phyloP scores from a whole-genome alignment of 768 basidiomycete genomes.

The Leccinellum rugosiceps region DNA sequence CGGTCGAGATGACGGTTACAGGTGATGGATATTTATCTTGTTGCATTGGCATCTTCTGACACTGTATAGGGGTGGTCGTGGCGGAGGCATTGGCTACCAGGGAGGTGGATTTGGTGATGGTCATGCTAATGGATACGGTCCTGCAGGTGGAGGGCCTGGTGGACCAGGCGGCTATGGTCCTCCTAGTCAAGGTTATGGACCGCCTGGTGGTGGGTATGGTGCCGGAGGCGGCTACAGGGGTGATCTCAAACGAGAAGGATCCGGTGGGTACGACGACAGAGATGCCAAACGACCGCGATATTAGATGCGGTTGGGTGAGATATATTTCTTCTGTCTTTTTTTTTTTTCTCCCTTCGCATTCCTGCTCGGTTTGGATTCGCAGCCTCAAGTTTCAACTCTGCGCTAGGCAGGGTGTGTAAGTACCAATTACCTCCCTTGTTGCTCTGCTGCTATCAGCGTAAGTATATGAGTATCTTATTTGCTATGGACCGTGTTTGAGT shows the following conservation, averaged over 20 bases:
- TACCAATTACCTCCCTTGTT: constrained; percentile 28
- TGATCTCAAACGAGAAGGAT: constrained; percentile 72
- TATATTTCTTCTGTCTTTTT: constrained; percentile 25
- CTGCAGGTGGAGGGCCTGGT: constrained; percentile 40
- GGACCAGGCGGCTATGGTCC: constrained; percentile 45
- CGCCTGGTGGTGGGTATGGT: constrained; percentile 44
- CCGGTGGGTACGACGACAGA: constrained; percentile 79
- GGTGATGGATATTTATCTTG: constrained; percentile 33
- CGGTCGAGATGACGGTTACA: constrained; percentile 45
- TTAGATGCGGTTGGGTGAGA: constrained; percentile 46
- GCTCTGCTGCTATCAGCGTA: constrained; percentile 29
- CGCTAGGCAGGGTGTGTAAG: constrained; percentile 36
- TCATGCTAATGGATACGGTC: constrained; percentile 53
- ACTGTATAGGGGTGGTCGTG: constrained; percentile 53
- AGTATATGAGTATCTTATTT: constrained; percentile 36
- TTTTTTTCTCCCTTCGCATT: constrained; percentile 20
- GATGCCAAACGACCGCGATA: constrained; percentile 81
- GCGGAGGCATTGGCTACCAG: constrained; percentile 71
- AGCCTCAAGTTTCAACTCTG: constrained; percentile 25
- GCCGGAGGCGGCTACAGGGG: constrained; percentile 57
- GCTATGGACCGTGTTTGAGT: constrained; percentile 4
- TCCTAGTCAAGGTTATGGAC: constrained; percentile 39
- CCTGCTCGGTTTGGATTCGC: constrained; percentile 20
- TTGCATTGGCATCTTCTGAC: constrained; percentile 14
- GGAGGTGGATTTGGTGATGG: constrained; percentile 56